phyloP scores from a whole-genome alignment of 495 filamentous ascomycete genomes.

The Letharia lupina region DNA sequence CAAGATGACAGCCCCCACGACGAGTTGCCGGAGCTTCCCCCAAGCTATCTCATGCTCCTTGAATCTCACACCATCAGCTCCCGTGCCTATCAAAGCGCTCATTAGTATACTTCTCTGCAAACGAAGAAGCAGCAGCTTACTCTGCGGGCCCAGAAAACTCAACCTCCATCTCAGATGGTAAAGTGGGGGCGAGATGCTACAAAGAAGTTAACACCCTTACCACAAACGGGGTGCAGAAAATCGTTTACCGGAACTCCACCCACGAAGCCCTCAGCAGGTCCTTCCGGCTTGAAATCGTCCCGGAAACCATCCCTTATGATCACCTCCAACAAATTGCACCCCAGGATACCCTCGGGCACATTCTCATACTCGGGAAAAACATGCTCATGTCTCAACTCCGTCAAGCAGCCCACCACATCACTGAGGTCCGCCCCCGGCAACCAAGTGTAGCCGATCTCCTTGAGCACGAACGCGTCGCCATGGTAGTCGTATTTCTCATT shows the following conservation, averaged over 20 bases:
- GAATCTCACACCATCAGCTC: too few species aligned
- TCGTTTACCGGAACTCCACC: background rate
- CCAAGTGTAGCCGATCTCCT: background rate
- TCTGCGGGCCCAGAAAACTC: background rate
- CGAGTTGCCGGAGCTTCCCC: too few species aligned
- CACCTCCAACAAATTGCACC: background rate
- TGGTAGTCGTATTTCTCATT: background rate
- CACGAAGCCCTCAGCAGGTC: background rate
- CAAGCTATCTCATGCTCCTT: too few species aligned
- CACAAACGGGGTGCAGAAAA: background rate
- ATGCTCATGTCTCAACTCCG: background rate
- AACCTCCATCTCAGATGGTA: too few species aligned
- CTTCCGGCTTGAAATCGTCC: background rate
- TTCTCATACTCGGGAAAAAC: background rate
- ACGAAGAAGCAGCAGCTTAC: background rate
- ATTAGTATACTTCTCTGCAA: background rate
- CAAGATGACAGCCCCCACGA: too few species aligned
- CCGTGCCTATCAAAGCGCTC: background rate
- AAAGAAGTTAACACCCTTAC: background rate
- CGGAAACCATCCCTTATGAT: background rate
- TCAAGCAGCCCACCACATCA: background rate
- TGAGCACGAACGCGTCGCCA: background rate
- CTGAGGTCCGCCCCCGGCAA: background rate
- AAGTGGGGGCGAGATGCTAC: background rate
- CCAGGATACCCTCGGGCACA: background rate